Evolutionary conservation across 164 flowering plant species (phyloP).

Genomic region (Taxillus chinensis): DNA sequence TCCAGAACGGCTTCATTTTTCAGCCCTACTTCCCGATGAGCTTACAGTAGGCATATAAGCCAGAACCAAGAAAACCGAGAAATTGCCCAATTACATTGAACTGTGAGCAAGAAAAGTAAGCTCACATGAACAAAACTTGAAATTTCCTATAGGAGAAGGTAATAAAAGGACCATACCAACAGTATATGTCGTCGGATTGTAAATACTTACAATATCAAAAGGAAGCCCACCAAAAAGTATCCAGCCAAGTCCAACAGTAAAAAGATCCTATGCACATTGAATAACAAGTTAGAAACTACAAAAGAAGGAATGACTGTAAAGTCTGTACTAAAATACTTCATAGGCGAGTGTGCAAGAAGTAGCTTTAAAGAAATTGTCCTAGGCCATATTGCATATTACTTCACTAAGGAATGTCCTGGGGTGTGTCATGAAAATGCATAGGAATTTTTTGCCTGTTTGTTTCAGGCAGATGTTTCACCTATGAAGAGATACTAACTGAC

Average conservation of each 20-base stretch:
- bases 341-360: no score
- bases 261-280: slow-evolving; percentile 1
- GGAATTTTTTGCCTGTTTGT: no score
- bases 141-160: no score
- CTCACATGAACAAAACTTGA: no score
- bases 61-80: slow-evolving; percentile 3
- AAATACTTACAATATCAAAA: slow-evolving; percentile 4
- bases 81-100: slow-evolving; percentile 4
- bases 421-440: no score
- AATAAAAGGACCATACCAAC: not conserved
- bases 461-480: no score
- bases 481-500: no score
- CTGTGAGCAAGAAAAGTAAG: not conserved
- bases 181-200: not conserved
- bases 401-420: no score
- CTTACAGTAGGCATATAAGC: slow-evolving; percentile 6
- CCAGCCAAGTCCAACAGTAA: slow-evolving; percentile 5
- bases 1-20: no score
- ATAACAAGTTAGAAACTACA: not conserved
- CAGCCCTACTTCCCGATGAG: not conserved
- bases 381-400: no score
- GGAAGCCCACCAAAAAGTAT: slow-evolving; percentile 5
- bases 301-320: not conserved
- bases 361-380: no score
- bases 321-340: no score